Conservation (phyloP, 140 eudicot genomes). For the Senecio squalidus region DNA sequence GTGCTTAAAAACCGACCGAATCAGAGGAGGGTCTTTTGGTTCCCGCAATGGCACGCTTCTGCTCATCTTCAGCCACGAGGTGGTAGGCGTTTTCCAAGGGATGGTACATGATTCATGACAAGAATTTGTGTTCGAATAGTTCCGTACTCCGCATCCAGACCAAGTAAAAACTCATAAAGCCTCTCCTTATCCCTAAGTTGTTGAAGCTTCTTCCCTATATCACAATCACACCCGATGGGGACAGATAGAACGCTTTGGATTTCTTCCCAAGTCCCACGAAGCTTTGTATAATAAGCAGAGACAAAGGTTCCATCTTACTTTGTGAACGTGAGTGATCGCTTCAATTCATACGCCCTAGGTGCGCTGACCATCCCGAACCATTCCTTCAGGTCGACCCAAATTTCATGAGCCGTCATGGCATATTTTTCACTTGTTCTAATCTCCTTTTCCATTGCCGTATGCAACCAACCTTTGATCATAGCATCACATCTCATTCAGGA, state of each 20-base stretch:
- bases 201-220: background rate
- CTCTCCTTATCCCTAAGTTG: background rate
- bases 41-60: background rate
- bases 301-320: background rate
- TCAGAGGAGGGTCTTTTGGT: background rate
- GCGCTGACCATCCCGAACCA: background rate
- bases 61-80: background rate
- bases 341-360: background rate
- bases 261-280: background rate
- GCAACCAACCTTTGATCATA: slow-evolving; percentile 1
- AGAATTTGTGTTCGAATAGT: background rate
- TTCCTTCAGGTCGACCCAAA: background rate
- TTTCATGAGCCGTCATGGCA: background rate
- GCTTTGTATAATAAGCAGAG: background rate
- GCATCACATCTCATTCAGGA: slow-evolving; percentile 1
- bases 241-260: background rate
- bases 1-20: background rate
- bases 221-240: background rate
- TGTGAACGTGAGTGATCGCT: background rate
- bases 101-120: background rate
- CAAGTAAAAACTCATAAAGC: background rate
- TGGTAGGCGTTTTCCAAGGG: background rate
- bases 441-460: background rate
- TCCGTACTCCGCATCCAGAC: background rate
- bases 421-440: background rate